Conservation (phyloP, 2,329 filamentous ascomycete species). For the Colletotrichum sp. region DNA sequence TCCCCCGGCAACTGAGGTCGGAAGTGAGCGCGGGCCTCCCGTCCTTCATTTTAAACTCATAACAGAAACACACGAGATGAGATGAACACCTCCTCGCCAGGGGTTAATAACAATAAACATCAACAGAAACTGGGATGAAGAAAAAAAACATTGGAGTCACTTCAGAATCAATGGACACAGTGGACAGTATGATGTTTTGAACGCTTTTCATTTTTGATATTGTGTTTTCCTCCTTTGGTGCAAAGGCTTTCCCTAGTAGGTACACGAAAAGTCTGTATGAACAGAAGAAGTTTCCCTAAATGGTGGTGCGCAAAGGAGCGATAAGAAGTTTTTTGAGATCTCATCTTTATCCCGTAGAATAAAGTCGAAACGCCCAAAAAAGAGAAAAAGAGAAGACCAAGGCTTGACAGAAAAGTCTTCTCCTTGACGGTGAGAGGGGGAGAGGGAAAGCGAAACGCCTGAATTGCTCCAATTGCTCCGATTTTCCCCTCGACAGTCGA, state of each 20-base stretch:
- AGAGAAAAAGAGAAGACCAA: background rate
- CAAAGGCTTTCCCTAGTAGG: background rate
- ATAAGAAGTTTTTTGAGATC: background rate
- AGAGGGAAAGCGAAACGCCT: constrained; percentile 1
- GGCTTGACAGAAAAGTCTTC: no score
- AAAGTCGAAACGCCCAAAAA: background rate
- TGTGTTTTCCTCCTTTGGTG: background rate
- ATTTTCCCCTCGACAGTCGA: background rate
- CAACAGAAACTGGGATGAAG: background rate
- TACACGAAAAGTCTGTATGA: background rate
- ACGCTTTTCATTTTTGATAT: background rate
- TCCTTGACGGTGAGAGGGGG: no score
- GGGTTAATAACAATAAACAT: background rate
- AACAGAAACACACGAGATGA: background rate
- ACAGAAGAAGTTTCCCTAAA: background rate
- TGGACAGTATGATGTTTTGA: background rate
- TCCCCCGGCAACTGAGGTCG: background rate
- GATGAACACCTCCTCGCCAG: background rate
- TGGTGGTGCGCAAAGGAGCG: background rate
- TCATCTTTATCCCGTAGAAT: background rate
- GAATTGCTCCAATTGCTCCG: constrained; percentile 14
- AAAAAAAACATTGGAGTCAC: background rate
- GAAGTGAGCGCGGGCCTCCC: background rate
- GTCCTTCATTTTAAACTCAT: constrained; percentile 3
- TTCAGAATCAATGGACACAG: background rate